phyloP scores from a whole-genome alignment of 805 yeast species.

The Yamadazyma endophytica region DNA sequence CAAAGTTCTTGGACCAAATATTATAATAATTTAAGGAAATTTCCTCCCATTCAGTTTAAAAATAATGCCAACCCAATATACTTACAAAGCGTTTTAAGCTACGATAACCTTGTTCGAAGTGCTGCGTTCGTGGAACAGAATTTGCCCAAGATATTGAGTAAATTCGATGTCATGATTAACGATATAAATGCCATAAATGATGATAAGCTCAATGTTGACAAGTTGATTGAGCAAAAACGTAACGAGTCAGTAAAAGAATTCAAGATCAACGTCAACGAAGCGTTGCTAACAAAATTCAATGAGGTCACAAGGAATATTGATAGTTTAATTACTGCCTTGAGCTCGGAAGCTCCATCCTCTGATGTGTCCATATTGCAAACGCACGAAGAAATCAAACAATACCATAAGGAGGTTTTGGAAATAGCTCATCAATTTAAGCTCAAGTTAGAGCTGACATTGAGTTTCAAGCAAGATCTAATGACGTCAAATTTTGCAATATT shows the following conservation, averaged over 20 bases:
- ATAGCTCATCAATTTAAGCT: background rate
- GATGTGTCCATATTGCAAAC: too few species aligned
- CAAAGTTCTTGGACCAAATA: constrained; percentile 33
- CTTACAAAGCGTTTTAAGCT: constrained; percentile 31
- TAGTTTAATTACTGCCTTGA: background rate
- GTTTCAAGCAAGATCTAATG: constrained; percentile 25
- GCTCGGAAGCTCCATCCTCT: too few species aligned
- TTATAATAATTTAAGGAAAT: constrained; percentile 27
- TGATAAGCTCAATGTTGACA: constrained; percentile 33
- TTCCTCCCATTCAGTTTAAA: constrained; percentile 33
- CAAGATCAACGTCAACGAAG: constrained; percentile 12
- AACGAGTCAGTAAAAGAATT: constrained; percentile 29
- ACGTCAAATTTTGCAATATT: constrained; percentile 22
- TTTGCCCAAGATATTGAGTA: constrained; percentile 26
- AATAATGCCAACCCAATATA: constrained; percentile 1
- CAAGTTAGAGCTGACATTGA: constrained; percentile 1
- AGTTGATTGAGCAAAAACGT: constrained; percentile 38
- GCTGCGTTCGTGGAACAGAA: constrained; percentile 24
- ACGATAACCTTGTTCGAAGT: constrained; percentile 19
- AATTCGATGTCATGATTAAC: constrained; percentile 28
- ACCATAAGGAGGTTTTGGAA: background rate
- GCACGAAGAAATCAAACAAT: background rate
- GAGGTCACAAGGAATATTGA: background rate
- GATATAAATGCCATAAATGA: constrained; percentile 34
- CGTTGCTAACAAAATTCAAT: background rate